Evolutionary conservation across 345 rosid genomes (phyloP).

Genomic region (Turnera subulata): DNA sequence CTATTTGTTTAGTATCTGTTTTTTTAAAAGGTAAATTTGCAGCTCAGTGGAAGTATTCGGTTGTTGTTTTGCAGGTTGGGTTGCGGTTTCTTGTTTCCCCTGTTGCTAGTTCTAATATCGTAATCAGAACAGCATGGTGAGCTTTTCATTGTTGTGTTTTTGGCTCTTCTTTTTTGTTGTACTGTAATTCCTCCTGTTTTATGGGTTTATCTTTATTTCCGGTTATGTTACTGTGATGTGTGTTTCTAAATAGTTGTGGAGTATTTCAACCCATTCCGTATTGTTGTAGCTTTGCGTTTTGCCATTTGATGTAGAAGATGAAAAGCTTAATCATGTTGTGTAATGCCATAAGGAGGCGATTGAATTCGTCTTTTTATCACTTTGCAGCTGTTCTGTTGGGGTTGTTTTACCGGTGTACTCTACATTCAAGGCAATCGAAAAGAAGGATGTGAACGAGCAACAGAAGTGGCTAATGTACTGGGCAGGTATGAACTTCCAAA

Average conservation of each 20-base stretch:
- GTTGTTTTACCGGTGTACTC: constrained; percentile 77
- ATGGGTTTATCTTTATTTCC: background rate
- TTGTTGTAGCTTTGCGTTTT: background rate
- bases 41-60: no score
- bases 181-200: background rate
- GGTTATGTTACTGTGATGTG: background rate
- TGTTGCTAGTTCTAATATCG: constrained; percentile 59
- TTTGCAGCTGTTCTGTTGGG: constrained; percentile 75
- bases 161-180: background rate
- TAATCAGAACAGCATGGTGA: constrained; percentile 87
- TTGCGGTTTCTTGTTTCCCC: constrained; percentile 68
- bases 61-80: constrained; percentile 52
- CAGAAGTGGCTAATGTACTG: constrained; percentile 42
- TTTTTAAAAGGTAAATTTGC: no score
- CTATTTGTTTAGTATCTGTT: no score
- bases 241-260: background rate
- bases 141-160: constrained; percentile 7
- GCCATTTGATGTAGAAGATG: no score
- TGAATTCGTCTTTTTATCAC: background rate
- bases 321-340: no score
- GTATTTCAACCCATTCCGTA: background rate
- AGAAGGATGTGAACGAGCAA: constrained; percentile 38
- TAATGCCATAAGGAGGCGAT: background rate
- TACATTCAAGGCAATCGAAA: constrained; percentile 79
- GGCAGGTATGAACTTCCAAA: constrained; percentile 26